Evolutionary conservation across 2,329 filamentous ascomycete species (phyloP), one percentile per base, ranked within the genome.

Genomic region (Botrytis aclada): DNA sequence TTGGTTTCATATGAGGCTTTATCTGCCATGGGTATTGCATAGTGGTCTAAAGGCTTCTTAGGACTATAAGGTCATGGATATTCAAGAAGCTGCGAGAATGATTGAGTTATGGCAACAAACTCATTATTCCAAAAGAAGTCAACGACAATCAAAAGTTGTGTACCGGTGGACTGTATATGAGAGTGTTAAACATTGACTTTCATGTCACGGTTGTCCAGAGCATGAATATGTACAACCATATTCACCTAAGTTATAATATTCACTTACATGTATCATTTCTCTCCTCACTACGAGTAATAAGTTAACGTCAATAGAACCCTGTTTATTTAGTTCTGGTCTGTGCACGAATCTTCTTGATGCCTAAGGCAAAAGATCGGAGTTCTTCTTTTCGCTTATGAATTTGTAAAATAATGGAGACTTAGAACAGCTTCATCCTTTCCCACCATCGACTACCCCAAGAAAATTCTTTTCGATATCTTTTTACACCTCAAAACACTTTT

Each of bases 1-100:
- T 67, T 77, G 56, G n/a, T 77, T 22, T 65, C 64, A 47, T 54
- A 69, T 25, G 71, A 75, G 14, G 64, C 72, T 37, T 66, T 75
- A 25, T 58, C 66, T 25, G 41, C 32, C 6, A 72, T 75, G 63
- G 75, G 76, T 18, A 73, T 76, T 72, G 58, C 69, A 32, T 73
- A 51, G 66, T 34, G 16, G 22, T 32, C 4, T 18, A 62, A 37
- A 7, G 16, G 60, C 34, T 62, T 16, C 10, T 56, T 16, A 16
- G 32, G 10, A 22, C 25, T 34, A 9, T 22, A 56, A 4, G n/a
- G 32, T 56, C n/a, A 22, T 29, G 34, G 25, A 39, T n/a, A 9
- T 43, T 56, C n/a, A 29, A 56, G 16, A 29, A 56, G 51, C 51
- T 29, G 3, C 18, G n/a, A 56, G n/a, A 18, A 32, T 18, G 7